phyloP scores from a whole-genome alignment of 176 grass and related monocot species.

The Bonia amplexicaulis region DNA sequence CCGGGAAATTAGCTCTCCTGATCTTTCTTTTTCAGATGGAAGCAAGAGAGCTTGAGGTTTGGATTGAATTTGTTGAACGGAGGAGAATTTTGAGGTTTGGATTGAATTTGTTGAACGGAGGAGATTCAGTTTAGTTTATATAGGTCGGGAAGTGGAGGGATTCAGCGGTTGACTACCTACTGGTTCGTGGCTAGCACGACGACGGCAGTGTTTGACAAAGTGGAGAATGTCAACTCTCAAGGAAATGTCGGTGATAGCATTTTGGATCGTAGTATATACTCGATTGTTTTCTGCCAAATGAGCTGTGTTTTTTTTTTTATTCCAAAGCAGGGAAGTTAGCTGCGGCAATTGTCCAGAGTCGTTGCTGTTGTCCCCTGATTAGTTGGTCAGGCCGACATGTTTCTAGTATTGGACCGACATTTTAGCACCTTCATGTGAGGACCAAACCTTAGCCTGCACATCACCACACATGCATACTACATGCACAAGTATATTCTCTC shows the following conservation, averaged over 20 bases:
- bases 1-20: not conserved
- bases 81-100: not conserved
- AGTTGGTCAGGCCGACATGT: too few species aligned
- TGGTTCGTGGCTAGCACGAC: slow-evolving; percentile 12
- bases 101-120: slow-evolving; percentile 5
- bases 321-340: not conserved
- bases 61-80: slow-evolving; percentile 7
- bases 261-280: not conserved
- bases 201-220: not conserved
- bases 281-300: not conserved
- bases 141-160: not conserved
- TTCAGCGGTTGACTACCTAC: slow-evolving; percentile 1
- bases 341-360: too few species aligned
- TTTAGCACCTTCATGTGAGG: too few species aligned
- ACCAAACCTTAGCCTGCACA: too few species aligned
- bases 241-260: slow-evolving; percentile 4
- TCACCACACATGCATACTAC: too few species aligned
- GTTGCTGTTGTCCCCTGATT: too few species aligned
- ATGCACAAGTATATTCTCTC: too few species aligned
- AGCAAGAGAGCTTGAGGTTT: not conserved
- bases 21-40: not conserved
- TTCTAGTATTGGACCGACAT: too few species aligned
- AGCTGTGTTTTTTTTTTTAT: not conserved
- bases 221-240: slow-evolving; percentile 17
- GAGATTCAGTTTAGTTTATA: not conserved